phyloP scores from a whole-genome alignment of 495 filamentous ascomycete genomes.

The Penicillium pancosmium region DNA sequence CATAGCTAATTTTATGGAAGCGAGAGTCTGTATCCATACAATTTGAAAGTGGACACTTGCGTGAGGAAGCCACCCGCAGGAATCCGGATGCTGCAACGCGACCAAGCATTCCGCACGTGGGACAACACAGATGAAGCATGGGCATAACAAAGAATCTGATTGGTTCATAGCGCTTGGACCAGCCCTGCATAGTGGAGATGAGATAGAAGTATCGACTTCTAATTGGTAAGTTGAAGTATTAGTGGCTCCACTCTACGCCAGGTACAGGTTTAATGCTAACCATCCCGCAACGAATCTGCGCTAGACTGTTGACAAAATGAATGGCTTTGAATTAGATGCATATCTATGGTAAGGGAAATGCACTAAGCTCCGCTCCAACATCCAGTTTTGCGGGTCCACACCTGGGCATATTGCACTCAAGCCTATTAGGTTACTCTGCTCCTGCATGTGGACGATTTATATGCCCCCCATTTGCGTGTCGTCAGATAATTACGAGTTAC shows the following conservation, averaged over 20 bases:
- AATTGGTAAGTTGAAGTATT: background rate
- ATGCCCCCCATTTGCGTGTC: constrained; percentile 7
- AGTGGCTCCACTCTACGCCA: background rate
- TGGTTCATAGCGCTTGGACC: background rate
- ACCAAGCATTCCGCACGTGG: constrained; percentile 12
- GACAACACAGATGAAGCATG: constrained; percentile 5
- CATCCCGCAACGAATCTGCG: constrained; percentile 1
- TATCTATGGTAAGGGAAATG: background rate
- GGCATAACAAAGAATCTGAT: constrained; percentile 4
- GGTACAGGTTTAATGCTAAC: background rate
- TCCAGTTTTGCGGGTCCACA: constrained; percentile 4
- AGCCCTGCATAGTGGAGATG: background rate
- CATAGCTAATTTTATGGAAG: too few species aligned
- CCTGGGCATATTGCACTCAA: background rate
- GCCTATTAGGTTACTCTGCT: constrained; percentile 9
- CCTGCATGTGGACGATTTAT: constrained; percentile 10
- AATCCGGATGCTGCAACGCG: background rate
- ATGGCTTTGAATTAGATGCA: background rate
- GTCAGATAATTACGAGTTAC: background rate
- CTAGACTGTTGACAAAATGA: background rate
- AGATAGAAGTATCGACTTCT: background rate
- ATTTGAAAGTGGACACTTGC: too few species aligned
- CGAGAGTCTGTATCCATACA: too few species aligned
- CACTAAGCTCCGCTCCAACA: constrained; percentile 1
- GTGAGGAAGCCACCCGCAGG: background rate